Percentiles rank a stretch among this genome's conserved stretches.
These are phyloP conservation scores for Penicillium diatomitis DNA, from an alignment of 495 filamentous ascomycete genomes.

Conservation along the genomic window DNA sequence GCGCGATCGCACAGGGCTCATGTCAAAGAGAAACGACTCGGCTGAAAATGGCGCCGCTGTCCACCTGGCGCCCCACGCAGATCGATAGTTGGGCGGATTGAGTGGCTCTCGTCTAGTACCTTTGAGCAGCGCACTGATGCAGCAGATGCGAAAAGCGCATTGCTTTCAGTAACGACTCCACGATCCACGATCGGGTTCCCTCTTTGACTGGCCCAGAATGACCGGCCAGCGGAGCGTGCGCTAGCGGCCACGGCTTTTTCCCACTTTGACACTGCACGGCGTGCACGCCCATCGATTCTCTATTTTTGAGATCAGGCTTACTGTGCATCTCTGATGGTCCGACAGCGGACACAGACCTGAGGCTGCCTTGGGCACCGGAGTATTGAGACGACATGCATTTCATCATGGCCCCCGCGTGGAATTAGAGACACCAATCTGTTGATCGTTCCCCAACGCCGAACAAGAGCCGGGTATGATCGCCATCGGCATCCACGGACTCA, in stretches of 20 bases:
- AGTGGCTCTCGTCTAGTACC: not conserved
- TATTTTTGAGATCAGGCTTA: not conserved
- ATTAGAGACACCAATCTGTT: no score
- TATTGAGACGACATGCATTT: no score
- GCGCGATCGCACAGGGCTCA: no score
- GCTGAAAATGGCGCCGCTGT: no score
- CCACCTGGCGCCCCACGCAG: not conserved
- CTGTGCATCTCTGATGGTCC: no score
- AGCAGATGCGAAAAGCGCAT: not conserved
- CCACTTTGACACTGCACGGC: not conserved
- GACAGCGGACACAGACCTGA: no score
- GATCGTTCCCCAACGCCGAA: no score
- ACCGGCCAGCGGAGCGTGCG: conserved; percentile 5
- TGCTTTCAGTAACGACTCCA: not conserved
- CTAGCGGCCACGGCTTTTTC: conserved; percentile 4
- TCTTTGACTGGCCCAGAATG: conserved; percentile 3
- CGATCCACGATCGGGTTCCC: not conserved
- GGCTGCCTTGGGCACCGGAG: no score
- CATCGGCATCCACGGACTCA: conserved; percentile 15
- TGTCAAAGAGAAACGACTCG: no score
- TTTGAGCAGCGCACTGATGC: not conserved
- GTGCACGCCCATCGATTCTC: not conserved
- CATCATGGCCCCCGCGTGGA: no score
- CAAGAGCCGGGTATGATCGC: no score
- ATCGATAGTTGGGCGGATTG: not conserved